Evolutionary conservation across 768 basidiomycete genomes (phyloP).

Genomic region (Daedalea quercina): DNA sequence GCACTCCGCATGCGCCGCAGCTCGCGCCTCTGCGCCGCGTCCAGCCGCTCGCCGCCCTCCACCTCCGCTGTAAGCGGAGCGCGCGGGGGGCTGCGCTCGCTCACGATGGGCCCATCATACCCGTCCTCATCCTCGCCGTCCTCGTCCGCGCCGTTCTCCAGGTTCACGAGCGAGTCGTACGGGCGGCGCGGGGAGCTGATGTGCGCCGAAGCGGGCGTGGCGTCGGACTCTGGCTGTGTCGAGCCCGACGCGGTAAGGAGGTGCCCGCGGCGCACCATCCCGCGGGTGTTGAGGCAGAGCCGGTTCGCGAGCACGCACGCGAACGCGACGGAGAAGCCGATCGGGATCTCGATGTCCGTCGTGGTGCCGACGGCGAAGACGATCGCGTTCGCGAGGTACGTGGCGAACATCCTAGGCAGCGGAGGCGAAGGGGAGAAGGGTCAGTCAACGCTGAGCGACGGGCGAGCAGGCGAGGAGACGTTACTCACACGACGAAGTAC

Average conservation of each 20-base stretch:
- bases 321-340: slow-evolving; percentile 52
- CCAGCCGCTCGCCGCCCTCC: slow-evolving; percentile 13
- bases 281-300: slow-evolving; percentile 48
- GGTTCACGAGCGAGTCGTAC: background rate
- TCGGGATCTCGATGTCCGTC: slow-evolving; percentile 39
- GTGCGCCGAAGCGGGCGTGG: background rate
- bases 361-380: slow-evolving; percentile 19
- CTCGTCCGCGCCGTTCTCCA: background rate
- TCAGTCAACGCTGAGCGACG: background rate
- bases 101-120: background rate
- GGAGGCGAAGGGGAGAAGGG: background rate
- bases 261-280: slow-evolving; percentile 14
- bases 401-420: slow-evolving; percentile 49
- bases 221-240: background rate
- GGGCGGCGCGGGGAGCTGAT: background rate
- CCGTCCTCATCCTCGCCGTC: background rate
- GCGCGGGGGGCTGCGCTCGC: background rate
- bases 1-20: slow-evolving; percentile 27
- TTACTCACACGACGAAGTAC: slow-evolving; percentile 49
- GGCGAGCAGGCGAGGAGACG: background rate
- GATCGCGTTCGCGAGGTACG: slow-evolving; percentile 42
- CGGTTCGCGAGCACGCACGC: slow-evolving; percentile 54
- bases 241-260: background rate
- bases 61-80: background rate
- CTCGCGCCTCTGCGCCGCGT: slow-evolving; percentile 28